These are phyloP conservation scores for Vitis vinifera DNA, from an alignment of 164 flowering plant species.

Conservation along the genomic window DNA sequence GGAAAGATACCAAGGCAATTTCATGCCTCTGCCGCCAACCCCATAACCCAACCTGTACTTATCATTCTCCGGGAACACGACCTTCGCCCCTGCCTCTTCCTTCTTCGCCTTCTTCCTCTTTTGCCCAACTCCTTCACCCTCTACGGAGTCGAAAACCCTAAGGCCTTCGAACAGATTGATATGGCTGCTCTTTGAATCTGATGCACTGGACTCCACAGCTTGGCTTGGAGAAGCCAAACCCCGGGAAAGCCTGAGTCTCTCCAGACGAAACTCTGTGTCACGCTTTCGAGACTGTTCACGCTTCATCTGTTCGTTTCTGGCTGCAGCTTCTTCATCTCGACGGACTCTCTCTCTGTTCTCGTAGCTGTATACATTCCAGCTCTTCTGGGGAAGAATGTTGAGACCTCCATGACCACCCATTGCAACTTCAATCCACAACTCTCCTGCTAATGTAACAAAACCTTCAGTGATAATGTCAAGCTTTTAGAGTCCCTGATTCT, in stretches of 20 bases:
- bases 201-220: neutral
- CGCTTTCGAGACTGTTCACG: constrained; percentile 77
- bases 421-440: neutral
- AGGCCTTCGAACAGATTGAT: constrained; percentile 88
- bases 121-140: constrained; percentile 21
- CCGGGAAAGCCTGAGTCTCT: constrained; percentile 56
- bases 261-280: constrained; percentile 77
- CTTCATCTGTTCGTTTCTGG: constrained; percentile 87
- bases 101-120: constrained; percentile 57
- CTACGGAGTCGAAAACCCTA: constrained; percentile 47
- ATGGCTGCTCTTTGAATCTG: constrained; percentile 48
- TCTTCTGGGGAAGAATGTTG: constrained; percentile 94
- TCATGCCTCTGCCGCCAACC: constrained; percentile 85
- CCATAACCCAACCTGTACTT: constrained; percentile 90
- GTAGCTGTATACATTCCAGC: constrained; percentile 93
- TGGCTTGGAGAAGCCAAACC: constrained; percentile 44
- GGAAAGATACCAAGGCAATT: constrained; percentile 87
- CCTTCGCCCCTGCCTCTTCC: constrained; percentile 37
- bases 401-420: constrained; percentile 99
- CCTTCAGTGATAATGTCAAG: too few species aligned
- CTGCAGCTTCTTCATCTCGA: constrained; percentile 87
- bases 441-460: too few species aligned
- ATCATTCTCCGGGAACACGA: constrained; percentile 79
- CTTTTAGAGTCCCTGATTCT: too few species aligned
- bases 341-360: constrained; percentile 90